phyloP scores from a whole-genome alignment of 2,329 filamentous ascomycete genomes.

The Fonsecaea pedrosoi region DNA sequence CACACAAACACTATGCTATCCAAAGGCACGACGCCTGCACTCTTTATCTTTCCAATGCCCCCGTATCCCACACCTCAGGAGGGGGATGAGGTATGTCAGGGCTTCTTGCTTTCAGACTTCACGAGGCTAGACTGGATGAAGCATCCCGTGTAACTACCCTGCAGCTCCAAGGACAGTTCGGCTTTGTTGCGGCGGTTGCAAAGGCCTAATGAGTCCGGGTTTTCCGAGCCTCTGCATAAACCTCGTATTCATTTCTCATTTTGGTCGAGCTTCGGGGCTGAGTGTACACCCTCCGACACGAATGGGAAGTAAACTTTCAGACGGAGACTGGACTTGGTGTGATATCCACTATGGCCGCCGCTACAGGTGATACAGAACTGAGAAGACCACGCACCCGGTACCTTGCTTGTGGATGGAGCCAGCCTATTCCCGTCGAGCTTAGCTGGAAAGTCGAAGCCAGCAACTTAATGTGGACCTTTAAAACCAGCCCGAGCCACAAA shows the following conservation, averaged over 20 bases:
- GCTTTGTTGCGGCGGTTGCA: not conserved
- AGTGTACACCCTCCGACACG: not conserved
- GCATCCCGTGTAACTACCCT: slow-evolving; percentile 1
- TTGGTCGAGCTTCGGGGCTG: not conserved
- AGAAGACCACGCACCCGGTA: not conserved
- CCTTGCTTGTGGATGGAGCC: not conserved
- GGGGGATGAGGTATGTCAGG: not conserved
- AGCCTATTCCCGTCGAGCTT: not conserved
- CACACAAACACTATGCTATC: not conserved
- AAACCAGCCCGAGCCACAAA: not conserved
- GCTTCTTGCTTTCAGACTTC: not conserved
- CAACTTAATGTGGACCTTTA: not conserved
- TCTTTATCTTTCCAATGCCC: not conserved
- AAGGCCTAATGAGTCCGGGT: not conserved
- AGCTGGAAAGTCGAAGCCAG: not conserved
- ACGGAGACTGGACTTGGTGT: not conserved
- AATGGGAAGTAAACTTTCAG: not conserved
- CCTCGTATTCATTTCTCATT: slow-evolving; percentile 7
- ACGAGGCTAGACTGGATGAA: slow-evolving; percentile 1
- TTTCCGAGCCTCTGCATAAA: not conserved
- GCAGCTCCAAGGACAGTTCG: not conserved
- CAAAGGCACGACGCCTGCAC: not conserved
- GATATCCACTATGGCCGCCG: not conserved
- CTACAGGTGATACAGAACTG: not conserved
- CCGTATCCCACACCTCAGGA: not conserved